Base-by-base conservation (phyloP, 345 rosid genomes). In the Ceriops zippeliana region DNA sequence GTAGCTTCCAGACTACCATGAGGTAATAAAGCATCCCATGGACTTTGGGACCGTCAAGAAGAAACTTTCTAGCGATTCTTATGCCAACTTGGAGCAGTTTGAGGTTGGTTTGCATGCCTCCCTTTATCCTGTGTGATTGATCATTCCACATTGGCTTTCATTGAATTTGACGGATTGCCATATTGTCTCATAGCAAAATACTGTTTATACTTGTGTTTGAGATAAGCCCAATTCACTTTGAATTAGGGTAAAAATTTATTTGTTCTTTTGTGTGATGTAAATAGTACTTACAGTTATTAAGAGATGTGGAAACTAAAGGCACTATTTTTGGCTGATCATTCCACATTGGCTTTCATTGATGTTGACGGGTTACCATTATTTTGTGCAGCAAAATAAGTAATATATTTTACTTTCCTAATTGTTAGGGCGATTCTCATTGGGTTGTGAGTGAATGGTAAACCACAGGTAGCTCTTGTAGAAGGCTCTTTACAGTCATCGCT, bases 1-100 rank as follows among this genome's bases (percentile, higher is more conserved):
- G 58, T 62, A 75, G 79, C 79, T 76, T 66, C 79, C 79, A 7
- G 79, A 76, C 71, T 76, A 76, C 38, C 72, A 49, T 75, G 79
- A 75, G 22, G 60, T 75, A 32, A 65, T 70, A 60, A 75, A 70
- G 52, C 66, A 75, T 70, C 79, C 79, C 17, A 76, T 76, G 79
- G 79, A 76, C 62, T 70, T 76, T 61, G 68, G 30, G 8, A 76
- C 79, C 10, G 57, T 76, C 58, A 70, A 64, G 58, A 66, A 76
- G 62, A 76, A 76, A 7, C 68, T 76, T 62, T 16, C 63, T 34
- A 27, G 21, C n/a, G 65, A 75, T 9, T 59, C 32, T 54, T 76
- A 76, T 34, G 31, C 60, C 26, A 76, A 15, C 35, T 66, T 76
- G 63, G 79, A 76, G 26, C 79, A 70, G 35, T 76, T 76, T 62